Evolutionary conservation across 768 basidiomycete species (phyloP).

Genomic region (Kwoniella dejecticola): DNA sequence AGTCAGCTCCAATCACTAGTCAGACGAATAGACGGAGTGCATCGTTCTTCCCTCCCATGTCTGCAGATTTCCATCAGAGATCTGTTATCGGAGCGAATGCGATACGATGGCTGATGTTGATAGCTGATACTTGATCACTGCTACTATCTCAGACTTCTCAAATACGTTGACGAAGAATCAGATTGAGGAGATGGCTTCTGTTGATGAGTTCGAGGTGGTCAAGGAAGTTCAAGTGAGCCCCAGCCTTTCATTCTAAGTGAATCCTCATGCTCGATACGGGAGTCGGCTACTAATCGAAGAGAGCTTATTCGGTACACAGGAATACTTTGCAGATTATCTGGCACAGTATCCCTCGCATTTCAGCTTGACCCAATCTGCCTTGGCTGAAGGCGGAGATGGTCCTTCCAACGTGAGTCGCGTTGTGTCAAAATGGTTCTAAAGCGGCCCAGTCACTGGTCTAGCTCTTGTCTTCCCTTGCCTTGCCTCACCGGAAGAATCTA

Average conservation of each 20-base stretch:
- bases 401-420: conserved; percentile 49
- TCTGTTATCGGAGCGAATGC: too few relatives aligned
- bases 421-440: too few relatives aligned
- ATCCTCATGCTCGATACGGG: not conserved
- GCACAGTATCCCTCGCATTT: conserved; percentile 84
- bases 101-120: too few relatives aligned
- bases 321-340: conserved; percentile 96
- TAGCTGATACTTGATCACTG: too few relatives aligned
- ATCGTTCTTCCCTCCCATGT: too few relatives aligned
- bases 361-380: conserved; percentile 62
- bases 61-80: too few relatives aligned
- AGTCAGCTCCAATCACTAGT: too few relatives aligned
- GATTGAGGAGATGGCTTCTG: conserved; percentile 89
- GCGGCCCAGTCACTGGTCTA: not conserved
- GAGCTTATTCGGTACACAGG: conserved; percentile 58
- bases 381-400: conserved; percentile 53
- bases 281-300: not conserved
- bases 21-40: too few relatives aligned
- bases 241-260: too few relatives aligned
- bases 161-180: conserved; percentile 84
- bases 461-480: too few relatives aligned
- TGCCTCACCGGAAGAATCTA: too few relatives aligned
- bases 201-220: conserved; percentile 94
- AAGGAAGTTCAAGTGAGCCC: conserved; percentile 85
- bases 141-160: conserved; percentile 99